A percentile compares a stretch with the other conserved stretches of the same genome.
phyloP scores from a whole-genome alignment of 1,284 basidiomycete genomes.

The Rhodotorula sp. region DNA sequence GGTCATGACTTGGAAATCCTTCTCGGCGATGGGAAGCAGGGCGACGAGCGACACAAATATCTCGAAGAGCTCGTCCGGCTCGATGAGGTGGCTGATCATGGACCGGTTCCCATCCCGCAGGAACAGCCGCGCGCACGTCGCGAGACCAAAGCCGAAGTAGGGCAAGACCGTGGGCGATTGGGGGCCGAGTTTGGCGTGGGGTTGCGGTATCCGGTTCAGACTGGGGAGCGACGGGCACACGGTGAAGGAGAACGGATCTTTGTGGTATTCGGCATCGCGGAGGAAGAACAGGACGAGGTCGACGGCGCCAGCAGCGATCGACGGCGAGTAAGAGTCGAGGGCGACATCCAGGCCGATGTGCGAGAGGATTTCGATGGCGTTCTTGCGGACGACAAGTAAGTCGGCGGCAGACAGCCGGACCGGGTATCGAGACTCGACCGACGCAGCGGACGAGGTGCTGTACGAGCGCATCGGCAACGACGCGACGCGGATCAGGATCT shows the following conservation, averaged over 20 bases:
- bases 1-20: slow-evolving; percentile 72
- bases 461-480: slow-evolving; percentile 48
- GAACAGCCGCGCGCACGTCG: slow-evolving; percentile 73
- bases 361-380: slow-evolving; percentile 28
- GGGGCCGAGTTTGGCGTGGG: neutral
- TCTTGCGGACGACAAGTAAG: slow-evolving; percentile 30
- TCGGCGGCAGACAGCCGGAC: slow-evolving; percentile 64
- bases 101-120: slow-evolving; percentile 77
- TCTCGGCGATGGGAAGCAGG: slow-evolving; percentile 72
- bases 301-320: slow-evolving; percentile 15
- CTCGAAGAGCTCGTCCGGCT: slow-evolving; percentile 57
- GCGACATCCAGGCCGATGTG: slow-evolving; percentile 31
- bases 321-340: slow-evolving; percentile 4
- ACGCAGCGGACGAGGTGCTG: slow-evolving; percentile 11
- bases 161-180: slow-evolving; percentile 51
- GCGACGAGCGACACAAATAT: slow-evolving; percentile 62
- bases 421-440: slow-evolving; percentile 37
- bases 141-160: slow-evolving; percentile 72
- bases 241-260: slow-evolving; percentile 28
- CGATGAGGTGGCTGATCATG: slow-evolving; percentile 64
- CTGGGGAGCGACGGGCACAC: slow-evolving; percentile 19
- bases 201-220: neutral
- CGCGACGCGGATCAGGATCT: slow-evolving; percentile 66
- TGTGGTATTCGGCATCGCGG: slow-evolving; percentile 27
- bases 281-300: slow-evolving; percentile 40